Base-by-base conservation (phyloP, 306 rosid genomes). In the Pachyrhizus erosus region DNA sequence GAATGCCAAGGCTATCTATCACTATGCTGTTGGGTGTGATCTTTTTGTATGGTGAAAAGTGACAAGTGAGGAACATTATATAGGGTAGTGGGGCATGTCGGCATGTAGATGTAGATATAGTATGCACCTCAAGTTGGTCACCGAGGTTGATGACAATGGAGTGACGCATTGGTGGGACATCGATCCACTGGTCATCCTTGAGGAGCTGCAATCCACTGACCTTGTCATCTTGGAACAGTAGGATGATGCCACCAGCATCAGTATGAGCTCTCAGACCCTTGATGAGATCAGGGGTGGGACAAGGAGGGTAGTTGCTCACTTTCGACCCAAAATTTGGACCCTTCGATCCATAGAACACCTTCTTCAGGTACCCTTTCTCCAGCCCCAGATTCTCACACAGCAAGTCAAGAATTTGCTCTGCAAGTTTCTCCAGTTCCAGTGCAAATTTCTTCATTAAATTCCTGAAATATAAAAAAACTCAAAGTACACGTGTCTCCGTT, bases 181-280 rank as follows among this genome's bases (percentile, higher is more conserved):
- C 97, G 33, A 92, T 67, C 99, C 99, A 96, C 13, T 92, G 75
- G 12, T 79, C 97, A 64, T 90, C 97, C 82, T 96, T 96, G 75
- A 96, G 98, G 2, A 96, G 98, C 88, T 96, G 99, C 24, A 96
- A 87, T 7, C 99, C 99, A 75, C 98, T 92, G 87, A 96, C 97
- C 84, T 93, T 92, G 86, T 92, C 94, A 79, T 96, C 99, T 86
- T 96, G 99, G 82, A 96, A 96, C 66, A 96, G 97, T 1, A 93
- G 82, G 74, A 96, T 96, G 84, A 96, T n/a, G 75, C 99, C 99
- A 7, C 99, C 99, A 24, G 99, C 99, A 46, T 96, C 99, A 0
- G 98, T 96, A 87, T 96, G 99, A 40, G 98, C 99, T 76, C 98
- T 87, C 0, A 96, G 97, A 2, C 99, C 99, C 79, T 96, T 89